Percentiles rank a stretch among this genome's conserved stretches.
These are phyloP conservation scores for Sporothrix phasma DNA, from an alignment of 2,329 filamentous ascomycete genomes.

Conservation along the genomic window DNA sequence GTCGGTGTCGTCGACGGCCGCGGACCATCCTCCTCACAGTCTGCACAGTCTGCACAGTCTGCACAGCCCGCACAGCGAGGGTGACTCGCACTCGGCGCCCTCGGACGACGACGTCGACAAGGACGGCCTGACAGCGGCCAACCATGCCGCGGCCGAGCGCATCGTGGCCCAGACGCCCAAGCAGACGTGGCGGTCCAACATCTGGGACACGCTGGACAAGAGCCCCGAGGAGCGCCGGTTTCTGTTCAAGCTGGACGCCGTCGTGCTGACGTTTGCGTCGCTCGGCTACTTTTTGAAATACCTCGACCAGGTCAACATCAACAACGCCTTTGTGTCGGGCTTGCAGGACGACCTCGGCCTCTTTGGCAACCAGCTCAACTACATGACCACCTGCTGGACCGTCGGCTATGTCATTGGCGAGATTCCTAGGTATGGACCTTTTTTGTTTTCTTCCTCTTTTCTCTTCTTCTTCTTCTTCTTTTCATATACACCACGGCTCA, in stretches of 20 bases:
- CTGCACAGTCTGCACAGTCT: no score
- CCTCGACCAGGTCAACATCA: conserved; percentile 32
- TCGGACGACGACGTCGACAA: conserved; percentile 2
- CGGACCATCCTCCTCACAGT: no score
- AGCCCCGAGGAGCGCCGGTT: conserved; percentile 26
- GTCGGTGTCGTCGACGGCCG: background rate
- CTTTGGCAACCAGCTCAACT: conserved; percentile 33
- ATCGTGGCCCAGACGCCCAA: conserved; percentile 10
- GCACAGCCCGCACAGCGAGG: no score
- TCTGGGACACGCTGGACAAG: conserved; percentile 39
- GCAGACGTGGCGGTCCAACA: conserved; percentile 35
- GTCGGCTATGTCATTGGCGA: conserved; percentile 32
- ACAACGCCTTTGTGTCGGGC: conserved; percentile 36
- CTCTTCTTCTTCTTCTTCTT: background rate
- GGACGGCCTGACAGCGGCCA: conserved; percentile 11
- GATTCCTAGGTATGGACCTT: conserved; percentile 24
- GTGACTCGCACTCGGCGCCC: background rate
- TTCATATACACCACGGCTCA: background rate
- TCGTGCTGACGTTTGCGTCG: conserved; percentile 30
- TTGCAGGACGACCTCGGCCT: conserved; percentile 35
- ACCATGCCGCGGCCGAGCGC: conserved; percentile 8
- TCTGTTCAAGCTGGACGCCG: conserved; percentile 27
- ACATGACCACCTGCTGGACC: conserved; percentile 26
- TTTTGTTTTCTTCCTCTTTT: no score
- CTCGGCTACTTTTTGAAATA: conserved; percentile 37